A percentile compares a stretch with the other conserved stretches of the same genome.
phyloP scores from a whole-genome alignment of 2,329 filamentous ascomycete species.

The Dactylellina haptotyla region DNA sequence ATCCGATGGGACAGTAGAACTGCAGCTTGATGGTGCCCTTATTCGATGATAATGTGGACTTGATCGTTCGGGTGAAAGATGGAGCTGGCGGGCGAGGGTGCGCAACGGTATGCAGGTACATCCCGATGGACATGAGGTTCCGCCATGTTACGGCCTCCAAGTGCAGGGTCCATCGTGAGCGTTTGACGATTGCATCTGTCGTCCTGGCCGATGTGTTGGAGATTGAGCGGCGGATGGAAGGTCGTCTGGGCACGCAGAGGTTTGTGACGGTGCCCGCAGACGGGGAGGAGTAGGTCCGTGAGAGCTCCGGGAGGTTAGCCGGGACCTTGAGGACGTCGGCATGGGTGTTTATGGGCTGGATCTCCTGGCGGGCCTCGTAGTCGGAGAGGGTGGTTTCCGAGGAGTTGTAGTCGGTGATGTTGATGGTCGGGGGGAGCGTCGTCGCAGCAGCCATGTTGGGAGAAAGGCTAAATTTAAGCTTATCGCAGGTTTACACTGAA shows the following conservation, averaged over 20 bases:
- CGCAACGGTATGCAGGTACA: constrained; percentile 73
- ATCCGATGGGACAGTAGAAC: constrained; percentile 69
- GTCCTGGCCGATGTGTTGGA: constrained; percentile 49
- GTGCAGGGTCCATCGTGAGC: constrained; percentile 69
- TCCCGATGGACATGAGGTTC: constrained; percentile 74
- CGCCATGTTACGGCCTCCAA: constrained; percentile 74
- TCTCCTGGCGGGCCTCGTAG: background rate
- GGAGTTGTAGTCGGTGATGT: constrained; percentile 29
- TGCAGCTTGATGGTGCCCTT: constrained; percentile 67
- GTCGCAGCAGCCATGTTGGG: constrained; percentile 29
- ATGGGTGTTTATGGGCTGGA: constrained; percentile 20
- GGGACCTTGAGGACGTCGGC: constrained; percentile 25
- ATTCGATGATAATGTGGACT: constrained; percentile 64
- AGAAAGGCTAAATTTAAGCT: constrained; percentile 10
- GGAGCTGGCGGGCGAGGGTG: constrained; percentile 71
- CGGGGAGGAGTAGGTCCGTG: constrained; percentile 31
- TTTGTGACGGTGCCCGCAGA: constrained; percentile 20
- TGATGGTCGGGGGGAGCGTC: constrained; percentile 26
- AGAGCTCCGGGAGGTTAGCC: constrained; percentile 4
- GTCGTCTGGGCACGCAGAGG: constrained; percentile 42
- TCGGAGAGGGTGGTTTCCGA: constrained; percentile 44
- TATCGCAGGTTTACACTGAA: constrained; percentile 1
- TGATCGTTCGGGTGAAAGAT: constrained; percentile 69
- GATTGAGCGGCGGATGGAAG: constrained; percentile 43
- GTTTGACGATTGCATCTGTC: constrained; percentile 45